These are phyloP conservation scores for Chaetoceros tenuissimus DNA, from an alignment of 108 stramenopile genomes.

Conservation along the genomic window DNA sequence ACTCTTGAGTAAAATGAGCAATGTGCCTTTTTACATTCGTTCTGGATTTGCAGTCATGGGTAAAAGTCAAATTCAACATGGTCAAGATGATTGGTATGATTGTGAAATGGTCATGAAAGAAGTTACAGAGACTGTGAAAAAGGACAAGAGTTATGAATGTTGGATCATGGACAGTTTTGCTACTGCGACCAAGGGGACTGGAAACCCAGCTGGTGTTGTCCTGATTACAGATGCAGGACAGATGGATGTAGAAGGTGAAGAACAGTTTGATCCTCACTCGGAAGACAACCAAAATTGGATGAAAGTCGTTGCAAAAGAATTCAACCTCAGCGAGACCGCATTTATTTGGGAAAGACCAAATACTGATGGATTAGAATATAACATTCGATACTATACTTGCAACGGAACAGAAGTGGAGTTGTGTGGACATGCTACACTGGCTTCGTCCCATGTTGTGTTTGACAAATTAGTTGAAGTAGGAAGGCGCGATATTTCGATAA, in stretches of 20 bases:
- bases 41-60: slow-evolving; percentile 70
- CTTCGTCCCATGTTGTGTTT: slow-evolving; percentile 47
- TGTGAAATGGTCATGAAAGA: slow-evolving; percentile 34
- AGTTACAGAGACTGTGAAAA: neutral
- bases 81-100: slow-evolving; percentile 67
- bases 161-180: slow-evolving; percentile 83
- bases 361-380: slow-evolving; percentile 15
- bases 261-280: slow-evolving; percentile 11
- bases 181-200: slow-evolving; percentile 49
- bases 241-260: slow-evolving; percentile 14
- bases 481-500: slow-evolving; percentile 15
- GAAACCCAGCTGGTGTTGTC: slow-evolving; percentile 96
- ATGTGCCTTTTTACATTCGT: slow-evolving; percentile 66
- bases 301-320: slow-evolving; percentile 82
- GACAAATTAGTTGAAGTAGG: slow-evolving; percentile 19
- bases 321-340: slow-evolving; percentile 92
- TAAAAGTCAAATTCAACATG: slow-evolving; percentile 46
- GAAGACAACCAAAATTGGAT: slow-evolving; percentile 68
- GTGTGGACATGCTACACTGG: slow-evolving; percentile 89
- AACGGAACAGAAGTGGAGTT: slow-evolving; percentile 76
- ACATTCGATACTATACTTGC: slow-evolving; percentile 69
- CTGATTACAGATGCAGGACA: slow-evolving; percentile 27
- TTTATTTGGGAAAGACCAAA: slow-evolving; percentile 50
- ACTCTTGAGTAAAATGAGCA: slow-evolving; percentile 59
- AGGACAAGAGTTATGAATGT: slow-evolving; percentile 16